Evolutionary conservation across 2,329 filamentous ascomycete genomes (phyloP), one percentile per base, ranked within the genome.

Genomic region (Ascochyta fabae): DNA sequence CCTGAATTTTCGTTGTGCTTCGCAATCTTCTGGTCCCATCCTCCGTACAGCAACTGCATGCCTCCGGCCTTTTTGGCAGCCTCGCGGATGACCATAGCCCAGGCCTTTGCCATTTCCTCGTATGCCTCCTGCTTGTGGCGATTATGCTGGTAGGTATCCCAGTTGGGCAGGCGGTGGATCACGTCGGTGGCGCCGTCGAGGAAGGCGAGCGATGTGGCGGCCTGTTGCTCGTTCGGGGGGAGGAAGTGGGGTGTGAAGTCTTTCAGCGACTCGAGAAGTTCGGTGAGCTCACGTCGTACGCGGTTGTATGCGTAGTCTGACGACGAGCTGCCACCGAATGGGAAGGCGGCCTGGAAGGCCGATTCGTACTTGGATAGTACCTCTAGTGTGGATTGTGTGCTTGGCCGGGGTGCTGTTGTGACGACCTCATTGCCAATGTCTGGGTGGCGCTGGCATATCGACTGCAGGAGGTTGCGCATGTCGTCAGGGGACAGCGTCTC

Each of bases 181-280:
- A 98, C 86, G 62, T 94, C 88, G 29, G 95, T 99, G 56, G 90
- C 94, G 41, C 89, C 89, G 64, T 99, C 91, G 23, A 99, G 84
- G 71, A 93, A 99, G 67, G 88, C 87, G 43, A 99, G 83, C 2
- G 93, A 96, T 13, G 88, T 84, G 27, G 88, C 88, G n/a, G 90
- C 82, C 72, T 97, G 93, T 2, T 85, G 82, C 78, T 99, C 95
- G 70, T 90, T 89, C 0, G 95, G 95, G 12, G 95, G 95, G 3
- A 99, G 86, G 70, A 96, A 99, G 75, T 98, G 92, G 4, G 92
- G 92, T 0, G 93, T 98, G 73, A 96, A 99, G 72, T 99, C 95
- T 73, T 89, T 88, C 40, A 99, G 83, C 39, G 95, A 92, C 56
- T 97, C 92, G 56, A 97, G 86, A 23, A 99, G 84, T 54, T 91